Evolutionary conservation across 345 rosid genomes (phyloP), one percentile per base, ranked within the genome.

Genomic region (Syzygium jambos): DNA sequence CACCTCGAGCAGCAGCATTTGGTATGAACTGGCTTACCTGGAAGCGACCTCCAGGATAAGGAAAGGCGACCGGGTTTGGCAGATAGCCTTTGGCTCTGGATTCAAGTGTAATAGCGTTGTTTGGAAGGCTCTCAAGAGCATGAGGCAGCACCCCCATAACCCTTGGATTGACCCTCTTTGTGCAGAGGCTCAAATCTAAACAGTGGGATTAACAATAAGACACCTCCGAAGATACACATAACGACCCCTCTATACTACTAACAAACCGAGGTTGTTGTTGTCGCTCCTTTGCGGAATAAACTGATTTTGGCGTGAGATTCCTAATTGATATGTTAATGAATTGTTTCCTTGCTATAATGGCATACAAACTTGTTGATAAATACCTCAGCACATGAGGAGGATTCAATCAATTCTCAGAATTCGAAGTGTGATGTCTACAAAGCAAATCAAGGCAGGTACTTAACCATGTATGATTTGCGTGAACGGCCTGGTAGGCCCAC

Each of bases 1-100:
- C 87, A 94, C 96, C 12, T 95, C 96, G 1, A 96, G 97, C 85
- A 95, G 97, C 55, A 94, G 96, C 22, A 87, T 93, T 52, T 95
- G 97, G 98, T 94, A 95, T 54, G 95, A 95, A 80, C 90, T 95
- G 85, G 96, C 96, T 83, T 94, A 92, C 90, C 86, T 94, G 91
- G 96, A 96, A 88, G 93, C 93, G 41, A 90, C 88, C 49, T 56
- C 10, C n/a, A 92, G 88, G 90, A 87, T 96, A 7, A 94, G 90
- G 89, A 88, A 86, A 86, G 95, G 95, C 3, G 92, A 96, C 63
- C 90, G 91, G 86, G 88, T 93, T 87, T 93, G 95, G 95, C 96
- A 96, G 82, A 89, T 94, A 43, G 94, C 93, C 53, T 93, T 92
- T 3, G 98, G 96, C 29, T 95, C 96, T 9, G 97, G 98, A 53